phyloP scores from a whole-genome alignment of 1,139 yeast species.

The Geotrichum restrictum region DNA sequence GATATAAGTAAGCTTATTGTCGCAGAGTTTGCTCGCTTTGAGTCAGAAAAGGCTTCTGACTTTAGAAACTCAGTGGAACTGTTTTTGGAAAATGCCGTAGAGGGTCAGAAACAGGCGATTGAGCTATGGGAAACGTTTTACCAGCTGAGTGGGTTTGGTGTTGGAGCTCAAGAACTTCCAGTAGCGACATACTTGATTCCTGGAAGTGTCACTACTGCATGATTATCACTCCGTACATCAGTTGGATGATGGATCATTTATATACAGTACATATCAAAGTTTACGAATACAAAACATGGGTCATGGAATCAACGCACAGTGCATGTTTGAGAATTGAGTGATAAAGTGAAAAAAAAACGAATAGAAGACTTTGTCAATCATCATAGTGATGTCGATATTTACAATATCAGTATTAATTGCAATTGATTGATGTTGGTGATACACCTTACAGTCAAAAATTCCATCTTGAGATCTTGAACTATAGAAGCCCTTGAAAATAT shows the following conservation, averaged over 20 bases:
- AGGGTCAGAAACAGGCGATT: constrained; percentile 89
- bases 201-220: no score
- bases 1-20: constrained; percentile 62
- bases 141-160: constrained; percentile 15
- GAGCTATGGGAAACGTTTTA: constrained; percentile 87
- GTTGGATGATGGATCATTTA: not conserved
- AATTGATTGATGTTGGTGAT: no score
- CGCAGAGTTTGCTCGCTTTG: constrained; percentile 65
- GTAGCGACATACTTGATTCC: not conserved
- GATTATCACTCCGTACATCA: not conserved
- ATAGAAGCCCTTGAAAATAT: no score
- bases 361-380: no score
- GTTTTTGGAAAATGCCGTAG: constrained; percentile 84
- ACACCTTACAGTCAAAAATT: no score
- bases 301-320: no score
- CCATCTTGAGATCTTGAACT: no score
- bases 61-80: constrained; percentile 88
- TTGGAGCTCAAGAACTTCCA: not conserved
- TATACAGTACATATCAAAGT: not conserved
- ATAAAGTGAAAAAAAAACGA: no score
- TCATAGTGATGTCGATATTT: no score
- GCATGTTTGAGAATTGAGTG: no score
- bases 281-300: no score
- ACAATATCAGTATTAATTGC: no score
- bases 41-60: constrained; percentile 72